Evolutionary conservation across 1,284 basidiomycete species (phyloP).

Genomic region (Ceratorhiza oryzae-sativae): DNA sequence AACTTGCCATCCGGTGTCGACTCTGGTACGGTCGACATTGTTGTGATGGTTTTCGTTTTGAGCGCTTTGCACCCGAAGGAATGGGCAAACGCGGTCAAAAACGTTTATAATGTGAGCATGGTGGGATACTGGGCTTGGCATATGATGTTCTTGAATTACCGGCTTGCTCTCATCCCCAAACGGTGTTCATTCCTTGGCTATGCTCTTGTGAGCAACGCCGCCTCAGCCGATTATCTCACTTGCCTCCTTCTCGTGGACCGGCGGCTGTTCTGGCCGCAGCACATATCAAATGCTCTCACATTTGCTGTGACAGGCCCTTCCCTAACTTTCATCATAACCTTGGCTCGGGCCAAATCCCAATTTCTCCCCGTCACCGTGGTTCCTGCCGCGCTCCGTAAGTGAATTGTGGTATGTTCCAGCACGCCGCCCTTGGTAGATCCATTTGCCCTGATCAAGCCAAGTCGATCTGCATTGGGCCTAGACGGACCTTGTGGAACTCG

Average conservation of each 20-base stretch:
- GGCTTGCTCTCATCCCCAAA: not conserved
- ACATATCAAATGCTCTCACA: not conserved
- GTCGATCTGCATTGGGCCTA: not conserved
- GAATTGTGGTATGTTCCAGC: too few species aligned
- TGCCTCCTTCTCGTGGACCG: not conserved
- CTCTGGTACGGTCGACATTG: slow-evolving; percentile 79
- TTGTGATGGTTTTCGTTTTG: slow-evolving; percentile 94
- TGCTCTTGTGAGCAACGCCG: not conserved
- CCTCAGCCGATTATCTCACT: slow-evolving; percentile 3
- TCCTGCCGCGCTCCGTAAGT: too few species aligned
- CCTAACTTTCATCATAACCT: not conserved
- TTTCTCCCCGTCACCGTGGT: not conserved
- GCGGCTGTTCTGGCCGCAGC: slow-evolving; percentile 3
- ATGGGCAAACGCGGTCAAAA: slow-evolving; percentile 86
- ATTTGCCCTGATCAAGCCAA: not conserved
- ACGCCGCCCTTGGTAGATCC: not conserved
- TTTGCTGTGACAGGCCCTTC: not conserved
- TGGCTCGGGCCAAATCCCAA: not conserved
- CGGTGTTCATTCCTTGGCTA: not conserved
- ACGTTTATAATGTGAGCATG: slow-evolving; percentile 75
- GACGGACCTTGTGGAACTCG: not conserved
- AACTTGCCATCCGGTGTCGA: slow-evolving; percentile 69
- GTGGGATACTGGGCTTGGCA: too few species aligned
- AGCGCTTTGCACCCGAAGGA: slow-evolving; percentile 94
- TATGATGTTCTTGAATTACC: not conserved